phyloP scores from a whole-genome alignment of 2,329 filamentous ascomycete species.

The Ophiostoma novo-ulmi region DNA sequence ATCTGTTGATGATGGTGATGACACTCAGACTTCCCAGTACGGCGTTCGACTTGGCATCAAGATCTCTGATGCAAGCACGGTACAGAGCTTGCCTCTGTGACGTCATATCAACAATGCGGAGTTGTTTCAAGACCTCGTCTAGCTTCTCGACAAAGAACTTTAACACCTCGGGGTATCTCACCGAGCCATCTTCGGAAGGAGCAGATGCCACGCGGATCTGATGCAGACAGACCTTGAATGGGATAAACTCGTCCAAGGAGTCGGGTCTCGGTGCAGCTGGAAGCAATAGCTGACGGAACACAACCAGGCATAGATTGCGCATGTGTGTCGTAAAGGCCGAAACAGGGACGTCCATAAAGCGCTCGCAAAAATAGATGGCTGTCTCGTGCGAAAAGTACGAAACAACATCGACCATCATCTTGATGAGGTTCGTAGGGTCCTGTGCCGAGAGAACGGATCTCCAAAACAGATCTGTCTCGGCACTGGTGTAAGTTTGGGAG shows the following conservation, averaged over 20 bases:
- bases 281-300: slow-evolving; percentile 46
- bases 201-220: slow-evolving; percentile 67
- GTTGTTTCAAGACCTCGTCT: slow-evolving; percentile 49
- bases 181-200: slow-evolving; percentile 47
- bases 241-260: slow-evolving; percentile 36
- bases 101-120: slow-evolving; percentile 35
- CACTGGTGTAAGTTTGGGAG: slow-evolving; percentile 64
- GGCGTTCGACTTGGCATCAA: slow-evolving; percentile 56
- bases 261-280: neutral
- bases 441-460: slow-evolving; percentile 73
- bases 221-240: slow-evolving; percentile 54
- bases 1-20: slow-evolving; percentile 47
- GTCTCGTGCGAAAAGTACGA: slow-evolving; percentile 45
- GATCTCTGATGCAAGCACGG: slow-evolving; percentile 61
- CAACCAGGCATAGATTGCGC: slow-evolving; percentile 54
- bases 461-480: slow-evolving; percentile 79
- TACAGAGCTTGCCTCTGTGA: slow-evolving; percentile 59
- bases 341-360: slow-evolving; percentile 61
- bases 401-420: slow-evolving; percentile 52
- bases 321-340: slow-evolving; percentile 58
- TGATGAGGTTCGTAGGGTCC: slow-evolving; percentile 74
- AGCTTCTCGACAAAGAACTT: slow-evolving; percentile 59
- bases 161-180: slow-evolving; percentile 59
- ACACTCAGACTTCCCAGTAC: slow-evolving; percentile 70
- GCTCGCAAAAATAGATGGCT: slow-evolving; percentile 64